A percentile compares a stretch with the other conserved stretches of the same genome.
phyloP scores from a whole-genome alignment of 2,329 filamentous ascomycete species.

The Botrytis elliptica region DNA sequence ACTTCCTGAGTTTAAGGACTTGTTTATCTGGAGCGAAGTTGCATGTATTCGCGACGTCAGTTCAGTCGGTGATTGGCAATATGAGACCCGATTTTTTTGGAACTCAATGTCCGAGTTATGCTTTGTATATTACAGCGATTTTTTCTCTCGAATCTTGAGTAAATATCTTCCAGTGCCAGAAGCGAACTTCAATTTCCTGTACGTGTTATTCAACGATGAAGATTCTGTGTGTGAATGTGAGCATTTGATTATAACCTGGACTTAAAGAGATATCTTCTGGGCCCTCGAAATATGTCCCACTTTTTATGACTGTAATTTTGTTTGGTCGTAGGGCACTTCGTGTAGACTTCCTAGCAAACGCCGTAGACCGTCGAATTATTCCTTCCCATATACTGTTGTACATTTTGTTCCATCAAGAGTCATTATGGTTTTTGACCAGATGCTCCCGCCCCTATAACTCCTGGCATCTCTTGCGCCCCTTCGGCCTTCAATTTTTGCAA shows the following conservation, averaged over 20 bases:
- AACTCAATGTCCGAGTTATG: background rate
- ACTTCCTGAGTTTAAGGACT: background rate
- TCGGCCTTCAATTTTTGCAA: conserved; percentile 72
- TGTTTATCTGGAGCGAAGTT: background rate
- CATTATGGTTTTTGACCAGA: conserved; percentile 21
- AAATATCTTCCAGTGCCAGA: background rate
- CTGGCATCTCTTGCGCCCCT: conserved; percentile 61
- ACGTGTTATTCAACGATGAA: background rate
- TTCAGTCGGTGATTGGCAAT: background rate
- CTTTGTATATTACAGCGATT: background rate
- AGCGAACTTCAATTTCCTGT: background rate
- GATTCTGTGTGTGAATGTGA: background rate
- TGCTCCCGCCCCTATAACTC: conserved; percentile 27
- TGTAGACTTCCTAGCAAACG: background rate
- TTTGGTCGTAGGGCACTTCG: background rate
- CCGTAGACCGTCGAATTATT: background rate
- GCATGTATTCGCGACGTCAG: background rate
- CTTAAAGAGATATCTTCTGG: background rate
- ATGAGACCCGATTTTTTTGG: background rate
- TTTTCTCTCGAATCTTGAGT: background rate
- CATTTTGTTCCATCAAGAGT: background rate
- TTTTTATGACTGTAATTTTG: background rate
- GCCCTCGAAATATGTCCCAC: background rate
- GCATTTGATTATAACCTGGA: background rate
- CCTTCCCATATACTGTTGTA: conserved; percentile 1